Evolutionary conservation across 768 basidiomycete genomes (phyloP).

Genomic region (Tricholoma saponaceum): DNA sequence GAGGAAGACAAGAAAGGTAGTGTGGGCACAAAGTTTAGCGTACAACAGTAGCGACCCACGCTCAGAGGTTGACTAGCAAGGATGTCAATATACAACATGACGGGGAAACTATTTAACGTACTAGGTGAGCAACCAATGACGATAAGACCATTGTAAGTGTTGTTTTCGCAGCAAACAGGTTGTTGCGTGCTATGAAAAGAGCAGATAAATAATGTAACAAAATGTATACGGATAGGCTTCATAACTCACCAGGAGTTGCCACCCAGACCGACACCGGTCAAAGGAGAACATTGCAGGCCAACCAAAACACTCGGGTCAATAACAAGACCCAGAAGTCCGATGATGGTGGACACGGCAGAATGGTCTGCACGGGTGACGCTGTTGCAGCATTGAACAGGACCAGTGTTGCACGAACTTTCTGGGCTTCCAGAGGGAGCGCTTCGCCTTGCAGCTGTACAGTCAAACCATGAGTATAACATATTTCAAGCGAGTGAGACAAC

Average conservation of each 20-base stretch:
- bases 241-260: constrained; percentile 27
- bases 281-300: constrained; percentile 33
- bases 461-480: background rate
- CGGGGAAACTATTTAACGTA: constrained; percentile 20
- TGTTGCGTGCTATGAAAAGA: constrained; percentile 26
- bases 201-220: background rate
- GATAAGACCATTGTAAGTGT: constrained; percentile 40
- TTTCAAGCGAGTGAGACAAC: constrained; percentile 5
- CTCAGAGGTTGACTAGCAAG: constrained; percentile 10
- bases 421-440: constrained; percentile 31
- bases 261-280: constrained; percentile 27
- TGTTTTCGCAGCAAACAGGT: constrained; percentile 44
- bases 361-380: constrained; percentile 16
- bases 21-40: too few relatives aligned
- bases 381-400: constrained; percentile 42
- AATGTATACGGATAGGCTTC: background rate
- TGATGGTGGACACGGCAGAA: constrained; percentile 12
- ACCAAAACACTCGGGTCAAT: constrained; percentile 20
- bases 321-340: constrained; percentile 28
- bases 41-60: background rate
- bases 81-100: background rate
- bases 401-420: constrained; percentile 32
- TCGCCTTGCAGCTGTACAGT: constrained; percentile 30
- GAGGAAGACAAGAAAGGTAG: background rate
- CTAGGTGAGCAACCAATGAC: constrained; percentile 39